phyloP scores from a whole-genome alignment of 495 filamentous ascomycete genomes.

The Penicillium simplicissimum region DNA sequence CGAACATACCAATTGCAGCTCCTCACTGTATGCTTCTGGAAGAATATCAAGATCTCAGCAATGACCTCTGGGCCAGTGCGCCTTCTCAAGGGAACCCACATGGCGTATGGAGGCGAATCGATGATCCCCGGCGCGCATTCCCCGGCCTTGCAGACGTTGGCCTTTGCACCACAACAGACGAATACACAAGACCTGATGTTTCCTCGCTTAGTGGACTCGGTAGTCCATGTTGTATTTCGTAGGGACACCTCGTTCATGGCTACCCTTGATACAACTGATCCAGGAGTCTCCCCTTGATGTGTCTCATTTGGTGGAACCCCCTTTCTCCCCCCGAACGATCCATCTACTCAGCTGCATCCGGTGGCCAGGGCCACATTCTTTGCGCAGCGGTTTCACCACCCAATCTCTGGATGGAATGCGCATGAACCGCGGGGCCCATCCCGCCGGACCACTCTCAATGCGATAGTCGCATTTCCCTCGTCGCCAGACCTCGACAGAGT shows the following conservation, averaged over 20 bases:
- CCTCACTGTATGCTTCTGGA: constrained; percentile 5
- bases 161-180: not conserved
- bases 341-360: constrained; percentile 12
- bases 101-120: not conserved
- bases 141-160: not conserved
- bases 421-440: constrained; percentile 5
- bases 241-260: not conserved
- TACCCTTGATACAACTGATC: not conserved
- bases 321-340: not conserved
- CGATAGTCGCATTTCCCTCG: constrained; percentile 14
- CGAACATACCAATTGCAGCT: not conserved
- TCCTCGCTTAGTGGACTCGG: not conserved
- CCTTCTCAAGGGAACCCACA: not conserved
- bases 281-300: constrained; percentile 8
- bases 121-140: constrained; percentile 9
- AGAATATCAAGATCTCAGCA: not conserved
- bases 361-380: constrained; percentile 17
- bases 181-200: not conserved
- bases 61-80: not conserved
- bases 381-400: not conserved
- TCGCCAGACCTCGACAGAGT: not conserved
- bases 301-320: constrained; percentile 3
- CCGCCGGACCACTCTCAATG: constrained; percentile 12
- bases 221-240: not conserved
- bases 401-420: constrained; percentile 16